phyloP scores from a whole-genome alignment of 169 alveolate species.

The Cryptosporidium parvum region DNA sequence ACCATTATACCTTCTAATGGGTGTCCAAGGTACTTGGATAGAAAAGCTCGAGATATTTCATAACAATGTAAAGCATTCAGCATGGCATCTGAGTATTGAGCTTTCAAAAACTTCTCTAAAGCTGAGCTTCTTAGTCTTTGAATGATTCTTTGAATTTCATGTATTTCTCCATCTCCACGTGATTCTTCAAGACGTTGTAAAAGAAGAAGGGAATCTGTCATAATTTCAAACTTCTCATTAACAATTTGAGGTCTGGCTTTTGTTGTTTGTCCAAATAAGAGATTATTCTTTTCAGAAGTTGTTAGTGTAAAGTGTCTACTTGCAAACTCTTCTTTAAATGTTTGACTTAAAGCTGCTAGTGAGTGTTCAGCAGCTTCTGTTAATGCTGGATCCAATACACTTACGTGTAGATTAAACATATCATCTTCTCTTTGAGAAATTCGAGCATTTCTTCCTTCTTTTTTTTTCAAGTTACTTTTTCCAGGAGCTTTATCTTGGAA shows the following conservation, averaged over 20 bases:
- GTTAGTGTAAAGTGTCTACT: constrained; percentile 68
- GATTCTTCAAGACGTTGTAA: constrained; percentile 66
- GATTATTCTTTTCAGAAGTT: constrained; percentile 60
- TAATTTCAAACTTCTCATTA: constrained; percentile 46
- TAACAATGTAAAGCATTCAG: constrained; percentile 81
- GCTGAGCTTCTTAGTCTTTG: constrained; percentile 80
- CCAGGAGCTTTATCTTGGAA: constrained; percentile 45
- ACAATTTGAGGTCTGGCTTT: constrained; percentile 62
- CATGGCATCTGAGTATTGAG: constrained; percentile 80
- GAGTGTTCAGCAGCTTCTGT: constrained; percentile 71
- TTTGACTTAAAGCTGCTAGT: constrained; percentile 58
- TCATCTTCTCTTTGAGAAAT: constrained; percentile 57
- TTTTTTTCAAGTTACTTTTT: neutral
- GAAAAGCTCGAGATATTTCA: constrained; percentile 79
- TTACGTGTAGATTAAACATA: constrained; percentile 66
- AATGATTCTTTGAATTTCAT: constrained; percentile 80
- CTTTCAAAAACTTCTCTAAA: constrained; percentile 77
- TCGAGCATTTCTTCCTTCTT: constrained; percentile 4
- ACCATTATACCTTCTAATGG: constrained; percentile 86
- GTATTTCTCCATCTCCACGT: constrained; percentile 66
- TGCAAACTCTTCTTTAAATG: constrained; percentile 70
- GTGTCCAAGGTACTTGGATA: constrained; percentile 79
- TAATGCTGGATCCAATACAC: constrained; percentile 63
- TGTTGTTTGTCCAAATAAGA: constrained; percentile 61
- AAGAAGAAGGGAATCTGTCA: constrained; percentile 65